Base-by-base conservation (phyloP, 164 flowering plant species). In the Buxus sempervirens region DNA sequence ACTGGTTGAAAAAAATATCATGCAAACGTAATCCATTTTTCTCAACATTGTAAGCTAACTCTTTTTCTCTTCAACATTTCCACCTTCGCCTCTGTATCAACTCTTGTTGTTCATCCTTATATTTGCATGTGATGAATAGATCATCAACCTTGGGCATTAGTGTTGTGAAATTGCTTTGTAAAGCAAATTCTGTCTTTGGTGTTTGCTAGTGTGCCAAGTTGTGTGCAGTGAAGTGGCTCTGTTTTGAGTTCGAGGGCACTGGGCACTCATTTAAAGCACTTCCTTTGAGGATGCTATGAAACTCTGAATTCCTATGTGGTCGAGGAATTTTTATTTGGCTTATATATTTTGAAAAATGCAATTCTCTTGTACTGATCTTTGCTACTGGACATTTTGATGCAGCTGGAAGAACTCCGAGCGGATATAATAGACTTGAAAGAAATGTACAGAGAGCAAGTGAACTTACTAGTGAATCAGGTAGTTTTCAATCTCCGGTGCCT, bases 381-480 rank as follows among this genome's bases (percentile, higher is more conserved):
- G 62, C 25, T 59, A 64, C 1, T 67, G 61, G 24, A 64, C 70
- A 55, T 36, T 6, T 68, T 65, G 66, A n/a, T 82, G 51, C 76
- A 95, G 99, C 73, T 95, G 85, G 99, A 95, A 85, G 99, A 95
- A 80, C 94, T 95, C 42, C 90, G 98, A 27, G 91, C 91, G 14
- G 99, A 95, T 81, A 92, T 95, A 59, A 77, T 85, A 51, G 99
- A 95, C 76, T 62, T 95, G 79, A 95, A 92, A 80, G 99, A 95
- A 79, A 95, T 95, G 99, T 95, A 95, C 77, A 82, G 98, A 78
- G 99, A 95, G 77, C 99, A 95, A 86, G 90, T 95, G n/a, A 88
- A 92, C 80, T 45, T 92, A 74, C 98, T 95, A 62, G 97, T 95
- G 60, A 92, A 89, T 65, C 80, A 95, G 97, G 99, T 95, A 80